Evolutionary conservation across 495 filamentous ascomycete species (phyloP), one percentile per base, ranked within the genome.

Genomic region (Glonium stellatum): DNA sequence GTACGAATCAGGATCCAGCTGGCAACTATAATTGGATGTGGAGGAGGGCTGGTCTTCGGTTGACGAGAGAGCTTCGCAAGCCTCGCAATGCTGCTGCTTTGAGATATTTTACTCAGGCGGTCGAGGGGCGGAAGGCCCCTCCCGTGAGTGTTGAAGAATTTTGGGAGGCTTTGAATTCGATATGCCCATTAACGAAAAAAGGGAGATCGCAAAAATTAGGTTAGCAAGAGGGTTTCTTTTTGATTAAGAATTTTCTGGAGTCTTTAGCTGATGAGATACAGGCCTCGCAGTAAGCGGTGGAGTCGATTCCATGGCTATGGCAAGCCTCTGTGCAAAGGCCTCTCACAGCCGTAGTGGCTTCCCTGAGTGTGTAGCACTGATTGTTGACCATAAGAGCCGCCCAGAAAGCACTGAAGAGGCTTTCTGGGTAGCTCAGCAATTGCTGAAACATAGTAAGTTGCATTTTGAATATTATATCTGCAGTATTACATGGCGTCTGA

Each of bases 231-330:
- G 13, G 13, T 34, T 36, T 39, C 46, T 10, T 4, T 8, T 41
- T 37, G 39, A 1, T 18, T 22, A 15, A 8, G 27, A 6, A 2
- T 31, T 31, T 13, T n/a, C n/a, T 15, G 1, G 31, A 55, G 11
- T 35, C 27, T 6, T 31, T 6, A 31, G 6, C 36, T 50, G 23
- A 58, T 34, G 18, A 21, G 9, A 47, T 11, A 1, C 63, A 95
- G 92, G 82, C 57, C 74, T 97, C 27, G 92, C 92, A 11, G 75
- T 97, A 49, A 97, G 92, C 70, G 93, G 93, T 6, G 93, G 93
- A 15, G 87, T 93, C 13, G 93, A 98, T 67, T 97, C 93, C 4
- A 98, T 96, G 91, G 92, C 92, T 21, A 76, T 98, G 39, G 89
- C 90, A 44, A 80, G 75, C 58, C 79, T 97, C n/a, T 90, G 84